A percentile compares a stretch with the other conserved stretches of the same genome.
phyloP scores from a whole-genome alignment of 2,329 filamentous ascomycete genomes.

The Monilinia polystroma region DNA sequence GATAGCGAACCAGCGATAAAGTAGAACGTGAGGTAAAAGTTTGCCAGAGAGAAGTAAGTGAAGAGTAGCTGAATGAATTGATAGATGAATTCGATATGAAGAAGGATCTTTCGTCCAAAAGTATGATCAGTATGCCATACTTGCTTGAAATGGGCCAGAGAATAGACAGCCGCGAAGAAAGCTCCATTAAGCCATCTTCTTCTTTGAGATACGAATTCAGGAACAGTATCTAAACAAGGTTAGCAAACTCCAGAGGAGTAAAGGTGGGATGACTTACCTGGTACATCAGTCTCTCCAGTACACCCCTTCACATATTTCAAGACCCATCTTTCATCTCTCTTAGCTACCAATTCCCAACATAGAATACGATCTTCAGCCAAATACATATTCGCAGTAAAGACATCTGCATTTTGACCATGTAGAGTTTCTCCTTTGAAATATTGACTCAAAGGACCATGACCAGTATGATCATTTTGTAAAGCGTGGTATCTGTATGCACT shows the following conservation, averaged over 20 bases:
- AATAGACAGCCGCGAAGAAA: constrained; percentile 98
- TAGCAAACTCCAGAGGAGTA: constrained; percentile 14
- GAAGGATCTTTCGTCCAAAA: constrained; percentile 79
- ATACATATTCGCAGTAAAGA: constrained; percentile 98
- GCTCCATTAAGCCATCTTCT: constrained; percentile 97
- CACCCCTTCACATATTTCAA: constrained; percentile 97
- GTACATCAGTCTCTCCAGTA: constrained; percentile 96
- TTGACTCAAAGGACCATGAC: constrained; percentile 91
- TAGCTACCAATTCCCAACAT: constrained; percentile 94
- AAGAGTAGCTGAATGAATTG: constrained; percentile 91
- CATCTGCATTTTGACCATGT: constrained; percentile 92
- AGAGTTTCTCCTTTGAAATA: constrained; percentile 99
- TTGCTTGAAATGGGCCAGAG: constrained; percentile 89
- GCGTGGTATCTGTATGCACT: constrained; percentile 96
- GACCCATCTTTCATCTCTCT: constrained; percentile 92
- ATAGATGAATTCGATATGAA: constrained; percentile 94
- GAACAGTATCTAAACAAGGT: constrained; percentile 69
- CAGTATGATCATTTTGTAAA: constrained; percentile 92
- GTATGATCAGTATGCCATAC: constrained; percentile 94
- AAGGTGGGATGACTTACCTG: constrained; percentile 59
- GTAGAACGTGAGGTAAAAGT: constrained; percentile 99
- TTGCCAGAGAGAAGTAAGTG: constrained; percentile 96
- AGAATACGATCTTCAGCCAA: constrained; percentile 86
- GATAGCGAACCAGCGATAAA: constrained; percentile 91
- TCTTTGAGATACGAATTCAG: constrained; percentile 95